phyloP scores from a whole-genome alignment of 2,329 filamentous ascomycete species.

The Trichophyton benhamiae region DNA sequence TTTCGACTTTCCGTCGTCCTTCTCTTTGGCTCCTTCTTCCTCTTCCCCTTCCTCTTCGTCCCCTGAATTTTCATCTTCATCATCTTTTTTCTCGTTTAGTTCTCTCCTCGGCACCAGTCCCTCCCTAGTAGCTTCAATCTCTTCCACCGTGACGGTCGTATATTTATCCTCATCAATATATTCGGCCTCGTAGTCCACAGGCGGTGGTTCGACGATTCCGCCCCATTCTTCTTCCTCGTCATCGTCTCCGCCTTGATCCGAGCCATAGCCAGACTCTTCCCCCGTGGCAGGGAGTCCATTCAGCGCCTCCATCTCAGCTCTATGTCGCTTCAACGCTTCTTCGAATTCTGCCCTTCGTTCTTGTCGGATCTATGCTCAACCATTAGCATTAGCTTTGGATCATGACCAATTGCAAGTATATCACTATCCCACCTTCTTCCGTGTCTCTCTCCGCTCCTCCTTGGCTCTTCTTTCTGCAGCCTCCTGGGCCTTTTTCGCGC shows the following conservation, averaged over 20 bases:
- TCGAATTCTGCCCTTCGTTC: constrained; percentile 71
- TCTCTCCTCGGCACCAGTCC: constrained; percentile 46
- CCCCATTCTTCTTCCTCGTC: constrained; percentile 49
- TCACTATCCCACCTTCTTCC: constrained; percentile 56
- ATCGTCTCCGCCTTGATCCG: constrained; percentile 11
- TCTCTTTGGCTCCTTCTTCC: constrained; percentile 15
- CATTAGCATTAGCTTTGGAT: not conserved
- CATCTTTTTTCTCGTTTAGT: constrained; percentile 17
- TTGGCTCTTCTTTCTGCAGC: constrained; percentile 63
- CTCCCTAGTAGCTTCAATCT: constrained; percentile 65
- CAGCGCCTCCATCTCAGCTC: constrained; percentile 54
- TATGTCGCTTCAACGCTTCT: constrained; percentile 66
- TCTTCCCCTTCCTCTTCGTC: constrained; percentile 20
- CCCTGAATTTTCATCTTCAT: constrained; percentile 14
- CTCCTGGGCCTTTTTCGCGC: constrained; percentile 75
- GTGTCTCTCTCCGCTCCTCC: constrained; percentile 59
- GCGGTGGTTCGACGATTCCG: constrained; percentile 45
- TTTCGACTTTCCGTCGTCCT: constrained; percentile 13
- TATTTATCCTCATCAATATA: constrained; percentile 95
- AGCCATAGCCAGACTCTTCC: not conserved
- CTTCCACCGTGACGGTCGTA: constrained; percentile 87
- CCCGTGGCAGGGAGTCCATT: constrained; percentile 27
- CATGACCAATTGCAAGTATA: not conserved
- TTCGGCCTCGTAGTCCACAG: constrained; percentile 71
- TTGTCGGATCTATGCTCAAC: constrained; percentile 56